phyloP scores from a whole-genome alignment of 768 basidiomycete species.

The Lentinula detonsa region DNA sequence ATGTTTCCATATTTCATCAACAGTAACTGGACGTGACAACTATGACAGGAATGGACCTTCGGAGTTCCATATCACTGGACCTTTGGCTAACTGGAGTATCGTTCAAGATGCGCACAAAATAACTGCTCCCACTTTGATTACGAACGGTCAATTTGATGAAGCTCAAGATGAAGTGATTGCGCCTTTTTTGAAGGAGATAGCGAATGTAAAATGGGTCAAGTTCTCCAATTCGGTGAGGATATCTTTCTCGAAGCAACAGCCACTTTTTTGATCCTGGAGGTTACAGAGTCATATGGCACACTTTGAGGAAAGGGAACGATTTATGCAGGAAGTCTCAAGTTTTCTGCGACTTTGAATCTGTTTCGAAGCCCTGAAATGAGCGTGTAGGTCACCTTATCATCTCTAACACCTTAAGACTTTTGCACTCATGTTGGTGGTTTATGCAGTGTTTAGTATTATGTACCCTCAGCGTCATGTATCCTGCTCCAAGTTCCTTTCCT shows the following conservation, averaged over 20 bases:
- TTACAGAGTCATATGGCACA: constrained; percentile 20
- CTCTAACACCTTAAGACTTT: too few species aligned
- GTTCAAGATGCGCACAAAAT: constrained; percentile 18
- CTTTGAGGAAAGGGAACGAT: constrained; percentile 25
- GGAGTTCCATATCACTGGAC: constrained; percentile 21
- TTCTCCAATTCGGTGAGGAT: constrained; percentile 18
- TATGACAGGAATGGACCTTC: constrained; percentile 20
- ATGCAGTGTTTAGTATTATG: too few species aligned
- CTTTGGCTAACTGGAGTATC: constrained; percentile 20
- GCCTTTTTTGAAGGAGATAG: constrained; percentile 26
- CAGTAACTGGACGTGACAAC: too few species aligned
- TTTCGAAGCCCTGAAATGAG: too few species aligned
- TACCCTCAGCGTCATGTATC: too few species aligned
- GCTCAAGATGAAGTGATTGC: constrained; percentile 25
- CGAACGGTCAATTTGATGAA: constrained; percentile 31
- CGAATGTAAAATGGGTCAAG: constrained; percentile 23
- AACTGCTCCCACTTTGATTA: constrained; percentile 21
- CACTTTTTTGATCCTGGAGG: not conserved
- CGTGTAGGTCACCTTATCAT: too few species aligned
- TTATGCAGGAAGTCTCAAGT: constrained; percentile 15
- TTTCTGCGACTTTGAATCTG: too few species aligned
- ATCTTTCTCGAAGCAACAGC: not conserved
- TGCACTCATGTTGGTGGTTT: too few species aligned
- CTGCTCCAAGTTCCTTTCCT: too few species aligned
- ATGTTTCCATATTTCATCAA: not conserved